Evolutionary conservation across 2,329 filamentous ascomycete genomes (phyloP).

Genomic region (Fusarium sp.): DNA sequence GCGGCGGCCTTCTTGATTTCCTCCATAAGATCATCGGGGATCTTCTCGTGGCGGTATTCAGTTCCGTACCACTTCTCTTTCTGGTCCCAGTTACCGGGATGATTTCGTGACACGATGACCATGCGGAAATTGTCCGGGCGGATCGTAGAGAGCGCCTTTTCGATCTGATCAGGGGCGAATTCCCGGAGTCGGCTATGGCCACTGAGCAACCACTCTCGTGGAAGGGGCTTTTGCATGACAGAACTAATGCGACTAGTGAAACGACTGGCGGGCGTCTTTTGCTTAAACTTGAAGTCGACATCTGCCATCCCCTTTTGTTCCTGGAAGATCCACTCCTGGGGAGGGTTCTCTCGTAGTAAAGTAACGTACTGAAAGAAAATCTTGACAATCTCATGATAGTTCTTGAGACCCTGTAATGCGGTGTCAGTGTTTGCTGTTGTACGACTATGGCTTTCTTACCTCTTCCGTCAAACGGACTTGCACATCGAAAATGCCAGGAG

Average conservation of each 20-base stretch:
- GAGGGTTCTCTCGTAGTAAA: slow-evolving; percentile 81
- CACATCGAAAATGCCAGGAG: slow-evolving; percentile 80
- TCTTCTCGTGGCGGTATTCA: slow-evolving; percentile 85
- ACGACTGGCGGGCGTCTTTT: slow-evolving; percentile 88
- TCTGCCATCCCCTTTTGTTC: slow-evolving; percentile 92
- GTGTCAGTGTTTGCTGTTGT: slow-evolving; percentile 14
- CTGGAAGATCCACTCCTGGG: slow-evolving; percentile 92
- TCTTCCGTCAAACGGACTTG: slow-evolving; percentile 85
- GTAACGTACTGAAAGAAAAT: slow-evolving; percentile 92
- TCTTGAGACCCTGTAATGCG: slow-evolving; percentile 68
- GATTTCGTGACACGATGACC: slow-evolving; percentile 83
- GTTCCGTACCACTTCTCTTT: slow-evolving; percentile 99
- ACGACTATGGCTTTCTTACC: slow-evolving; percentile 54
- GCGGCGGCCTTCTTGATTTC: slow-evolving; percentile 74
- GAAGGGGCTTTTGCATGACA: slow-evolving; percentile 91
- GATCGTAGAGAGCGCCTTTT: slow-evolving; percentile 76
- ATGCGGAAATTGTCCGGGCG: slow-evolving; percentile 91
- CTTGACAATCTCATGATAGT: slow-evolving; percentile 85
- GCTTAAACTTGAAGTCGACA: slow-evolving; percentile 93
- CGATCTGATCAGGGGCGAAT: slow-evolving; percentile 83
- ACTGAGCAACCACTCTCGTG: slow-evolving; percentile 88
- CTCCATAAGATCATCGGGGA: slow-evolving; percentile 78
- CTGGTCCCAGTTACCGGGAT: slow-evolving; percentile 84
- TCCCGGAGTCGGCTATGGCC: slow-evolving; percentile 79
- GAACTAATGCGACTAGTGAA: slow-evolving; percentile 88